phyloP scores from a whole-genome alignment of 805 yeast species.

The Ogataea minuta region DNA sequence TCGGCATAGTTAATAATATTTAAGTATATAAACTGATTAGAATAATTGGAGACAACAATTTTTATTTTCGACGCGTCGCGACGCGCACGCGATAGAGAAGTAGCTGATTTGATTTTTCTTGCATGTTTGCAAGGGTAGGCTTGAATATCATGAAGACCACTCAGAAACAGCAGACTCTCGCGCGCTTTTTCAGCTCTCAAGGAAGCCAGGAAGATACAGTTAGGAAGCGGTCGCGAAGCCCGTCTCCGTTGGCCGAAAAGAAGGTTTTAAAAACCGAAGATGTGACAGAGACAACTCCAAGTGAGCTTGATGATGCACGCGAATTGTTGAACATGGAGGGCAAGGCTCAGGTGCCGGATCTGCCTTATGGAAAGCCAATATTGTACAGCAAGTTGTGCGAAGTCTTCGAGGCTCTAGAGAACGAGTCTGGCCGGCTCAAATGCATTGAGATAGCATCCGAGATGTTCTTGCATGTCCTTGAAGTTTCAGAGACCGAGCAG shows the following conservation, averaged over 20 bases:
- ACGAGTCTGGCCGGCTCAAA: constrained; percentile 78
- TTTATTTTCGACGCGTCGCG: constrained; percentile 4
- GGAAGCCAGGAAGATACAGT: neutral
- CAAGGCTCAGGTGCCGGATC: neutral
- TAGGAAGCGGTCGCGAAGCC: constrained; percentile 15
- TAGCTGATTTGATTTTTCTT: neutral
- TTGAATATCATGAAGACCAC: constrained; percentile 5
- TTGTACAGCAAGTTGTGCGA: constrained; percentile 48
- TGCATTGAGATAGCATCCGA: constrained; percentile 74
- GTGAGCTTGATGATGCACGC: constrained; percentile 27
- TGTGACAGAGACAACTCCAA: neutral
- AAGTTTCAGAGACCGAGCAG: constrained; percentile 41
- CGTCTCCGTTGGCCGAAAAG: constrained; percentile 6
- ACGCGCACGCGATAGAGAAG: neutral
- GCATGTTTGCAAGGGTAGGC: constrained; percentile 4
- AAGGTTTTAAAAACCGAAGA: constrained; percentile 4
- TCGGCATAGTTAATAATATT: constrained; percentile 35
- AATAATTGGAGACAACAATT: constrained; percentile 3
- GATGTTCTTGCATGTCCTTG: constrained; percentile 64
- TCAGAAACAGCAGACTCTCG: constrained; percentile 23
- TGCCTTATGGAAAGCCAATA: constrained; percentile 22
- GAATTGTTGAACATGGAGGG: constrained; percentile 16
- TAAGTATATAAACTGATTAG: constrained; percentile 4
- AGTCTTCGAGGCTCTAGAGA: constrained; percentile 75
- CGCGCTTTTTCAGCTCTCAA: constrained; percentile 19